phyloP scores from a whole-genome alignment of 768 basidiomycete species.

The Boletus bicolor region DNA sequence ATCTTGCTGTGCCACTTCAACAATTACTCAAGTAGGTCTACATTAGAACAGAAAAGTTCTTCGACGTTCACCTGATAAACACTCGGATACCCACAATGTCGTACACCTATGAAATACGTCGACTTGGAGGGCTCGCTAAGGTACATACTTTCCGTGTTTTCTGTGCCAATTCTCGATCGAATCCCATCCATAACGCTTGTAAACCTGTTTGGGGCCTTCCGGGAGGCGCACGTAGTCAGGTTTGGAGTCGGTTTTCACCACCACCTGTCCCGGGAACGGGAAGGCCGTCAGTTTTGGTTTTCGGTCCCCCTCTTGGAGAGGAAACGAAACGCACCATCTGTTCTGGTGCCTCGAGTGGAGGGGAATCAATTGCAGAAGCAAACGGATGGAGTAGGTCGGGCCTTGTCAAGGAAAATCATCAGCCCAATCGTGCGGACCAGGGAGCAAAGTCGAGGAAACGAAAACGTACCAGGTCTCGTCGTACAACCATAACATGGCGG shows the following conservation, averaged over 20 bases:
- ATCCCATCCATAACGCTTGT: slow-evolving; percentile 40
- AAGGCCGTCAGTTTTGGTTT: neutral
- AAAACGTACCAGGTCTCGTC: slow-evolving; percentile 47
- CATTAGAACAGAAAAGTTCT: too few relatives aligned
- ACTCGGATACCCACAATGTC: neutral
- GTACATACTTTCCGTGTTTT: slow-evolving; percentile 42
- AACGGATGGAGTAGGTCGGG: slow-evolving; percentile 66
- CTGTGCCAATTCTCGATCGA: slow-evolving; percentile 63
- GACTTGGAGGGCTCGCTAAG: neutral
- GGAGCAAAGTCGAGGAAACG: neutral
- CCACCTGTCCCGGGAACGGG: slow-evolving; percentile 34
- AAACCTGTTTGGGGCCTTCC: slow-evolving; percentile 49
- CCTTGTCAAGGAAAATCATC: slow-evolving; percentile 34
- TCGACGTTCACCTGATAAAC: too few relatives aligned
- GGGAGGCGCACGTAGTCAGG: slow-evolving; percentile 62
- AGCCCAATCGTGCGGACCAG: neutral
- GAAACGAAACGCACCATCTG: slow-evolving; percentile 41
- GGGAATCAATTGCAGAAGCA: slow-evolving; percentile 62
- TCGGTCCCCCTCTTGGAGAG: too few relatives aligned
- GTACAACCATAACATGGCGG: slow-evolving; percentile 66
- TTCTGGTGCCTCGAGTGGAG: slow-evolving; percentile 49
- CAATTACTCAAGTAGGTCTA: too few relatives aligned
- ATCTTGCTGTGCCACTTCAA: neutral
- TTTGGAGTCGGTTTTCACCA: slow-evolving; percentile 47
- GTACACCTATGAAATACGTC: neutral